Percentiles rank a stretch among this genome's conserved stretches.
phyloP scores from a whole-genome alignment of 169 alveolate species.

The Plasmodium vivax region DNA sequence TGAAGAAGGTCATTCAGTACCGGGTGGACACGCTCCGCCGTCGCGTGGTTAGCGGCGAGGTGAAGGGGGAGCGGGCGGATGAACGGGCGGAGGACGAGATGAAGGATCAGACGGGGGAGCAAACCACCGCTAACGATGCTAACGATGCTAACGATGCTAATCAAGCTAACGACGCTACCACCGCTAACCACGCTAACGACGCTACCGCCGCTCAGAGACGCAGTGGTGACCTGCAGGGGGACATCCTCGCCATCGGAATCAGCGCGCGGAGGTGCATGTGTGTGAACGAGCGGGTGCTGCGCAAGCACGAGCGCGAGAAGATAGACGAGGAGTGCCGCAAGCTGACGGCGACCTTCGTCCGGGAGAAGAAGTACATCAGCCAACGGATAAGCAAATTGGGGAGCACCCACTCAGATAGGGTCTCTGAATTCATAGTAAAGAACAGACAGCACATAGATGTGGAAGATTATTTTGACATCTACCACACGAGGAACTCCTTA shows the following conservation, averaged over 20 bases:
- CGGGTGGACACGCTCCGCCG: conserved; percentile 68
- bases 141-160: too few species aligned
- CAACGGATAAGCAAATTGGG: conserved; percentile 14
- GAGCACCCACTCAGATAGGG: conserved; percentile 34
- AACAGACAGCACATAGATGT: conserved; percentile 54
- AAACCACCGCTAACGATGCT: background rate
- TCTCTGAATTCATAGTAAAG: conserved; percentile 75
- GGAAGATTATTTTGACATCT: conserved; percentile 75
- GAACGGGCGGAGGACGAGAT: background rate
- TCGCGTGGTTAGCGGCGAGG: conserved; percentile 4
- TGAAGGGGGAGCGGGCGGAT: background rate
- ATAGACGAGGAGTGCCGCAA: conserved; percentile 63
- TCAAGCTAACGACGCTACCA: too few species aligned
- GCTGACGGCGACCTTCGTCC: conserved; percentile 49
- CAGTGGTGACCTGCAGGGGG: background rate
- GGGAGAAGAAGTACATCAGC: conserved; percentile 67
- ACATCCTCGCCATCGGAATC: conserved; percentile 19
- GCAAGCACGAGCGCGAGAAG: conserved; percentile 42
- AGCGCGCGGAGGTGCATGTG: conserved; percentile 70
- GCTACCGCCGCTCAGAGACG: too few species aligned
- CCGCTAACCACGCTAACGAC: too few species aligned
- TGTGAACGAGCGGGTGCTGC: conserved; percentile 54
- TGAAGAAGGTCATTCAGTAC: conserved; percentile 90
- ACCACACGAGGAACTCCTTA: conserved; percentile 55
- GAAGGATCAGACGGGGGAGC: background rate